Base-by-base conservation (phyloP, 306 rosid genomes). In the Cicer judaicum region DNA sequence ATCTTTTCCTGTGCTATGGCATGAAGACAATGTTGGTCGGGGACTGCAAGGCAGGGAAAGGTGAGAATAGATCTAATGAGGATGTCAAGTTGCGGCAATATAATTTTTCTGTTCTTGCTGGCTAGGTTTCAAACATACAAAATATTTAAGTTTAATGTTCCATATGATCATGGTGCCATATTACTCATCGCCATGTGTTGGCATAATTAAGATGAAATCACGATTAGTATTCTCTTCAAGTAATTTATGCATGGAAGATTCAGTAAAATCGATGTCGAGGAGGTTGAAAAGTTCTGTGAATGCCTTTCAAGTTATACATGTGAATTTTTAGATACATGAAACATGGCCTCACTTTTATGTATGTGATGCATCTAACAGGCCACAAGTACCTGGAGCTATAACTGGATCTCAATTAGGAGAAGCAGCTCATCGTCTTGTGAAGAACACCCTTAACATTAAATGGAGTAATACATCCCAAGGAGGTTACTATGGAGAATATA, bases 401-500 rank as follows among this genome's bases (percentile, higher is more conserved):
- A 91, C 89, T 59, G 97, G 99, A 77, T 71, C 85, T 76, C 86
- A 82, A 53, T 83, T 94, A 85, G 99, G 99, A 81, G 97, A 92
- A 80, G 99, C 96, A 40, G 97, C 99, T 48, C 97, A 90, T 75
- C 95, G 99, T 29, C 97, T 94, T 66, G 92, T 94, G 63, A 94
- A 92, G 85, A 90, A 85, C 82, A 76, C 96, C 34, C 96, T 94
- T 13, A 24, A 67, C 42, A 46, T 46, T 24, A 94, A 71, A 85
- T 46, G 65, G 55, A 86, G 78, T 68, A 87, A 79, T 63, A 49
- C 83, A 43, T 62, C 91, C 18, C 76, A 88, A 19, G 95, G 93
- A 29, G 36, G 36, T 29, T 3, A 29, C 36, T 4, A 29, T 29
- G 36, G 36, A 29, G 36, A 29, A 29, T 29, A 29, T 29, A 29